Evolutionary conservation across 2,329 filamentous ascomycete genomes (phyloP).

Genomic region (Penicillium sp.): DNA sequence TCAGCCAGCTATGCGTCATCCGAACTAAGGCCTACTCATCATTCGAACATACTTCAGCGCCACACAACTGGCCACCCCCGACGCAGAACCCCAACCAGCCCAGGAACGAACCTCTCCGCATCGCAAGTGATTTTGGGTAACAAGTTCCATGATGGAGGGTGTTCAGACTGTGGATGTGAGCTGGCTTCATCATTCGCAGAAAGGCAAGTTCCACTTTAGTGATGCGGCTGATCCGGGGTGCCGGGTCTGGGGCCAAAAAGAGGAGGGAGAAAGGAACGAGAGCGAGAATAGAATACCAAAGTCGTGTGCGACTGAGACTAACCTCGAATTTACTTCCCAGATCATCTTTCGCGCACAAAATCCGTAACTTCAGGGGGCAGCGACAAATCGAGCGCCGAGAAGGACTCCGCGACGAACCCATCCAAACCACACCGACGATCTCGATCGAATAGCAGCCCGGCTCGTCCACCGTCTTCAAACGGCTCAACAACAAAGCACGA

Average conservation of each 20-base stretch:
- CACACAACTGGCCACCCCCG: slow-evolving; percentile 17
- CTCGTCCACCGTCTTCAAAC: slow-evolving; percentile 15
- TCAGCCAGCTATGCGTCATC: slow-evolving; percentile 25
- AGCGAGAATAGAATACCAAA: not conserved
- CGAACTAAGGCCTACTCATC: slow-evolving; percentile 21
- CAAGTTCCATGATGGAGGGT: slow-evolving; percentile 66
- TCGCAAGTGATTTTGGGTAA: not conserved
- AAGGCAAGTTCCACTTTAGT: slow-evolving; percentile 59
- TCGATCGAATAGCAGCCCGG: slow-evolving; percentile 23
- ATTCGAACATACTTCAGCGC: slow-evolving; percentile 19
- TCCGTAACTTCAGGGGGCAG: slow-evolving; percentile 33
- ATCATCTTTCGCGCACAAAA: slow-evolving; percentile 38
- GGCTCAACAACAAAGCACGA: slow-evolving; percentile 14
- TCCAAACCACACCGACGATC: slow-evolving; percentile 23
- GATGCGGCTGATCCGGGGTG: not conserved
- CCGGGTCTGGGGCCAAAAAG: not conserved
- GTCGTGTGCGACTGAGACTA: not conserved
- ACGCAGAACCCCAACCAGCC: not conserved
- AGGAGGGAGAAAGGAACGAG: not conserved
- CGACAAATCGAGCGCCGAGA: slow-evolving; percentile 28
- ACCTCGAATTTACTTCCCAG: slow-evolving; percentile 12
- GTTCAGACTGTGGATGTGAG: slow-evolving; percentile 82
- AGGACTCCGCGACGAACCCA: slow-evolving; percentile 18
- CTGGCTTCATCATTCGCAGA: slow-evolving; percentile 83
- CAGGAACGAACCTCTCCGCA: not conserved